Percentiles rank a stretch among this genome's conserved stretches.
phyloP scores from a whole-genome alignment of 257 asterid species.

The Fraxinus anomala region DNA sequence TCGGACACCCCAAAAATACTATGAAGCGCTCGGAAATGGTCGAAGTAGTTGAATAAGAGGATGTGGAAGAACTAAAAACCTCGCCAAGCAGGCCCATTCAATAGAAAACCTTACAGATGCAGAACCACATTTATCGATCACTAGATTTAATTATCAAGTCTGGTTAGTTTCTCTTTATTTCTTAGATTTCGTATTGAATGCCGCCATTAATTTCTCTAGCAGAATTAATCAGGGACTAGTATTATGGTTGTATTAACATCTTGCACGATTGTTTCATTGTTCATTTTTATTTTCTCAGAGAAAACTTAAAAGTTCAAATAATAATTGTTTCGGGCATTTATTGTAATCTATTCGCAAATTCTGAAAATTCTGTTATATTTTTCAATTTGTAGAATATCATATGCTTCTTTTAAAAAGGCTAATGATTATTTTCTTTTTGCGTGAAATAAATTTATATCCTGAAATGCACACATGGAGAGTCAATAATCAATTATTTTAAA shows the following conservation, averaged over 20 bases:
- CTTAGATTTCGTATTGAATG: slow-evolving; percentile 30
- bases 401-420: neutral
- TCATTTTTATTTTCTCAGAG: neutral
- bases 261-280: neutral
- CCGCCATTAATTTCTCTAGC: no score
- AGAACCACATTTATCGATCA: neutral
- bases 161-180: slow-evolving; percentile 13
- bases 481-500: neutral
- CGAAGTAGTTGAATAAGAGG: no score
- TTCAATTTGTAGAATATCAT: neutral
- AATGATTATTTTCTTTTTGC: neutral
- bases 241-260: neutral
- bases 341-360: neutral
- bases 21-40: no score
- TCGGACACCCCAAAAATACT: no score
- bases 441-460: neutral
- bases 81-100: neutral
- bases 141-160: slow-evolving; percentile 21
- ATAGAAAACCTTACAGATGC: neutral
- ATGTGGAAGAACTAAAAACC: no score
- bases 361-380: no score
- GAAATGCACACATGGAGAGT: neutral
- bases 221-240: no score
- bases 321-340: neutral
- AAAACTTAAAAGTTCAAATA: neutral